These are phyloP conservation scores for Podaxis sp. DNA, from an alignment of 768 basidiomycete genomes.

Conservation along the genomic window DNA sequence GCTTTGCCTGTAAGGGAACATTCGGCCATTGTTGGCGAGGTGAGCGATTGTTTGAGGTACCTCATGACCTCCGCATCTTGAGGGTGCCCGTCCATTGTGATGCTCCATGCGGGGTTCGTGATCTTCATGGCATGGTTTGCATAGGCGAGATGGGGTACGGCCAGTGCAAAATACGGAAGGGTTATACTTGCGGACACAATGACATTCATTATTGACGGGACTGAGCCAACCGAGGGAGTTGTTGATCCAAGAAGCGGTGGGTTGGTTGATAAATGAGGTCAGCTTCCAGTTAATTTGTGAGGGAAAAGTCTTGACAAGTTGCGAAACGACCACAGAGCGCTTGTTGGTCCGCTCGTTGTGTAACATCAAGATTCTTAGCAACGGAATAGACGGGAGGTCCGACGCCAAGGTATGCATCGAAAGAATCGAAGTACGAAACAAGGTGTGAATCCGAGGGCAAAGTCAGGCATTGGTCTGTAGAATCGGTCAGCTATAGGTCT, in stretches of 20 bases:
- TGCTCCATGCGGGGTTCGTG: constrained; percentile 82
- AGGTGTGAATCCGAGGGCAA: constrained; percentile 93
- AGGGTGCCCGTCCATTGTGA: constrained; percentile 43
- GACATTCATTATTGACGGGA: constrained; percentile 85
- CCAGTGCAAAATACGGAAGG: constrained; percentile 73
- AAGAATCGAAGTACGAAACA: constrained; percentile 85
- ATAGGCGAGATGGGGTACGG: constrained; percentile 62
- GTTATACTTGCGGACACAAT: constrained; percentile 79
- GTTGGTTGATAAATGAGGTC: constrained; percentile 93
- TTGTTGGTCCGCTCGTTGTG: constrained; percentile 70
- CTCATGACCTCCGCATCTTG: no score
- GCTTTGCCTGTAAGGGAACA: no score
- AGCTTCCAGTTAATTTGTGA: constrained; percentile 89
- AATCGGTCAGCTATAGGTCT: constrained; percentile 8
- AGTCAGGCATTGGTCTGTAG: constrained; percentile 85
- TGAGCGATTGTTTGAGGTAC: no score
- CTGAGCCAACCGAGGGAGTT: constrained; percentile 95
- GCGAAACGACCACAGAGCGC: constrained; percentile 91
- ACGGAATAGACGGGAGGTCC: constrained; percentile 99
- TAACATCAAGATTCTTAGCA: constrained; percentile 66
- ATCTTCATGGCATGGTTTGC: constrained; percentile 79
- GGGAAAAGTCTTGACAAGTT: constrained; percentile 84
- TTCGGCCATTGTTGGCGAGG: no score
- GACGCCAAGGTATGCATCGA: constrained; percentile 86
- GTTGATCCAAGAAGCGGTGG: constrained; percentile 93